Base-by-base conservation (phyloP, 306 rosid genomes). In the Prosopis cineraria region DNA sequence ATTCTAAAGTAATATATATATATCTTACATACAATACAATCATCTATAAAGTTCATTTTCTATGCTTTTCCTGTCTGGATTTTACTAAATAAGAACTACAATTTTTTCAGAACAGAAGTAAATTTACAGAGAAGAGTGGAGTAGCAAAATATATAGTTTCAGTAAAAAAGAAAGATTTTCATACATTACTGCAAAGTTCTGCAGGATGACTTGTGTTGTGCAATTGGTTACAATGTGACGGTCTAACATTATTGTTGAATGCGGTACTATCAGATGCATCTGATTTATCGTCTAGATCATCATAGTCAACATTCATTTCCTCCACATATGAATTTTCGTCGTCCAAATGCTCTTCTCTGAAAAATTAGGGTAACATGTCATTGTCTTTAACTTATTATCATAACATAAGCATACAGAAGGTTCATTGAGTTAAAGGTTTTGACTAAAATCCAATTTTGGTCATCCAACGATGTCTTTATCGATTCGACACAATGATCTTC, bases 281-380 rank as follows among this genome's bases (percentile, higher is more conserved):
- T 33, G 85, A 81, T 66, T 74, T 81, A 27, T 68, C 73, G 36
- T 88, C 85, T n/a, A 78, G 36, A 39, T 83, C 88, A 73, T 85
- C 83, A 74, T 75, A 74, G 71, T 85, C 83, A 34, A 79, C 76
- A 73, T 80, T 85, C 82, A 85, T 81, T 79, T 85, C 89, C 40
- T 88, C 91, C 78, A 68, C 29, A 33, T 45, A 56, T 45, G 84
- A 85, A 55, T 36, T 80, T 25, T 56, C 29, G 36, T 78, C 73
- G 65, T 72, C 75, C 62, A 73, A 19, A 77, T 71, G 20, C n/a
- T 58, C 67, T 70, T 80, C 78, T 70, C 83, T 72, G 36, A 44
- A 64, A 43, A 71, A 59, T 40, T 17, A 81, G 45, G 24, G 50
- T 44, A 16, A 44, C n/a, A 14, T 14, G 13, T 75, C 48, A 56